Percentiles rank a stretch among this genome's conserved stretches.
Evolutionary conservation across 345 rosid species (phyloP).

Genomic region (Hibiscus syriacus): DNA sequence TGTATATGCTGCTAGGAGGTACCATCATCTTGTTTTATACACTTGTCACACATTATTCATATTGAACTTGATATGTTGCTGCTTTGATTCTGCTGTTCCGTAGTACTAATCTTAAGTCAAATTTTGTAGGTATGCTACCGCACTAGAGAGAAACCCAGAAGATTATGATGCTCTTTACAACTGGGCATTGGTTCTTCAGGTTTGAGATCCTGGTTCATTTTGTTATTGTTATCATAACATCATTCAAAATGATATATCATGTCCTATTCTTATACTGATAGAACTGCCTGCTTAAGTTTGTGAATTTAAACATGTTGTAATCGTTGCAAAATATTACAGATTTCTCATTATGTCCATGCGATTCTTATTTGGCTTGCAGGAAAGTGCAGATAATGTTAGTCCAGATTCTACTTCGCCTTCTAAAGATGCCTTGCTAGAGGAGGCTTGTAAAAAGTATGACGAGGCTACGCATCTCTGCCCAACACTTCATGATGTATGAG

Average conservation of each 20-base stretch:
- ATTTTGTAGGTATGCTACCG: constrained; percentile 74
- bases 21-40: constrained; percentile 8
- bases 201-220: constrained; percentile 16
- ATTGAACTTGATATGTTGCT: neutral
- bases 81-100: neutral
- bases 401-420: constrained; percentile 90
- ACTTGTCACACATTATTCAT: neutral
- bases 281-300: neutral
- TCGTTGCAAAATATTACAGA: neutral
- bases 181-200: constrained; percentile 99
- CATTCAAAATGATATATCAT: neutral
- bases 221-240: neutral
- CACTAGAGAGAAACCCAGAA: constrained; percentile 83
- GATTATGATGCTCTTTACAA: constrained; percentile 96
- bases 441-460: constrained; percentile 93
- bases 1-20: constrained; percentile 96
- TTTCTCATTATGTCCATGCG: constrained; percentile 3
- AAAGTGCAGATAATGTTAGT: constrained; percentile 93
- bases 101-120: constrained; percentile 7
- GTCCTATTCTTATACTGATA: neutral
- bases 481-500: constrained; percentile 86
- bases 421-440: constrained; percentile 92
- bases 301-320: neutral
- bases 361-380: constrained; percentile 45
- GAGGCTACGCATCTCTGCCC: constrained; percentile 93